phyloP scores from a whole-genome alignment of 768 basidiomycete species.

The Leucosporidium creatinivorum region DNA sequence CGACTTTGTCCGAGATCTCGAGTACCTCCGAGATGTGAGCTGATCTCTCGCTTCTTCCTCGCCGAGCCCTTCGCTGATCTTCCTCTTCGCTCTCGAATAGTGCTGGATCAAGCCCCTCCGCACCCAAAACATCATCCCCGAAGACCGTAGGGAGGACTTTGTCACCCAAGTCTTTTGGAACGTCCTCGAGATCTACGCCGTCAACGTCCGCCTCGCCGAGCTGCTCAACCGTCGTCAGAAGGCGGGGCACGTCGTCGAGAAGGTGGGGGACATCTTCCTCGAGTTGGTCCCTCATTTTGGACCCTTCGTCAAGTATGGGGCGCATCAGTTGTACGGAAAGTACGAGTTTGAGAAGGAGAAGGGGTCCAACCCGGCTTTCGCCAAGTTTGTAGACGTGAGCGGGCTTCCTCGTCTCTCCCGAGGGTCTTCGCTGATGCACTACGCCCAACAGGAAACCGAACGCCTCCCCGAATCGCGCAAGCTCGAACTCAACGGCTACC shows the following conservation, averaged over 20 bases:
- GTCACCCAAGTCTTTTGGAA: conserved; percentile 98
- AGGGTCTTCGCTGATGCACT: not conserved
- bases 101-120: conserved; percentile 83
- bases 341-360: conserved; percentile 99
- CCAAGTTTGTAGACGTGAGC: conserved; percentile 87
- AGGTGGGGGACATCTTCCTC: conserved; percentile 81
- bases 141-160: conserved; percentile 69
- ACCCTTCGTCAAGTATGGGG: conserved; percentile 91
- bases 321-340: conserved; percentile 95
- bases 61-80: not conserved
- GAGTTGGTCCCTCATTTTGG: conserved; percentile 79
- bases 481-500: conserved; percentile 91
- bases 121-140: conserved; percentile 67
- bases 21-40: conserved; percentile 88
- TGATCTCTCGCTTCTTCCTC: conserved; percentile 1
- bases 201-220: conserved; percentile 86
- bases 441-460: conserved; percentile 61
- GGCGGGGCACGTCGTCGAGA: conserved; percentile 82
- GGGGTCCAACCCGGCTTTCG: conserved; percentile 80
- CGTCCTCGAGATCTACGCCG: conserved; percentile 80
- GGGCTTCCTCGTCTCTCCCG: not conserved
- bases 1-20: conserved; percentile 96
- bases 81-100: conserved; percentile 44
- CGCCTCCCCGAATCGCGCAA: conserved; percentile 90
- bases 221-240: conserved; percentile 92